Conservation (phyloP, 169 alveolate species). For the Plasmodium cynomolgi region DNA sequence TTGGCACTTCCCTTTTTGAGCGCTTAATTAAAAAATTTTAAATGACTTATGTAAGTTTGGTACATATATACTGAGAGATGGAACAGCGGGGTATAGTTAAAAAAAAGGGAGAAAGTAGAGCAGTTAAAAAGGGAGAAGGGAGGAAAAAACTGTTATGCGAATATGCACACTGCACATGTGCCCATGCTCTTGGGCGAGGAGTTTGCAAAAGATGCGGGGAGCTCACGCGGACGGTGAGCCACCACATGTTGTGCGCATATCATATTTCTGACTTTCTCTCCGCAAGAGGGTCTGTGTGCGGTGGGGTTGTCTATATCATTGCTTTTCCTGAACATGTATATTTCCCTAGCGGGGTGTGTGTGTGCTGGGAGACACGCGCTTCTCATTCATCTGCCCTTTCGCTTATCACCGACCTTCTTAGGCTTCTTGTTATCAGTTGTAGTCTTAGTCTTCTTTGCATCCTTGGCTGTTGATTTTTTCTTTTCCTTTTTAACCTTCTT, state of each 20-base stretch:
- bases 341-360: not conserved
- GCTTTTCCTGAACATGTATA: conserved; percentile 6
- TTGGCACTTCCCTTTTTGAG: not conserved
- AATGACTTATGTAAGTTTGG: not conserved
- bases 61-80: not conserved
- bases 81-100: not conserved
- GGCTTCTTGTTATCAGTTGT: conserved; percentile 10
- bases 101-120: not conserved
- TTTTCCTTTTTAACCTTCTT: conserved; percentile 70
- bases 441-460: conserved; percentile 30
- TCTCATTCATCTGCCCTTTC: conserved; percentile 37
- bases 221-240: not conserved
- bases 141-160: not conserved
- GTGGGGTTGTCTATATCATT: not conserved
- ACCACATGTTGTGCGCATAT: not conserved
- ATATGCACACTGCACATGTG: not conserved
- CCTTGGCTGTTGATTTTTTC: conserved; percentile 47
- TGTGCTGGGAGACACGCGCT: not conserved
- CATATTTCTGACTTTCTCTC: not conserved
- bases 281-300: not conserved
- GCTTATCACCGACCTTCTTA: conserved; percentile 55
- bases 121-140: not conserved
- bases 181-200: not conserved
- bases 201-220: not conserved
- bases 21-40: not conserved